Percentiles rank a stretch among this genome's conserved stretches.
These are phyloP conservation scores for Penstemon newberryi DNA, from an alignment of 257 asterid species.

Conservation along the genomic window DNA sequence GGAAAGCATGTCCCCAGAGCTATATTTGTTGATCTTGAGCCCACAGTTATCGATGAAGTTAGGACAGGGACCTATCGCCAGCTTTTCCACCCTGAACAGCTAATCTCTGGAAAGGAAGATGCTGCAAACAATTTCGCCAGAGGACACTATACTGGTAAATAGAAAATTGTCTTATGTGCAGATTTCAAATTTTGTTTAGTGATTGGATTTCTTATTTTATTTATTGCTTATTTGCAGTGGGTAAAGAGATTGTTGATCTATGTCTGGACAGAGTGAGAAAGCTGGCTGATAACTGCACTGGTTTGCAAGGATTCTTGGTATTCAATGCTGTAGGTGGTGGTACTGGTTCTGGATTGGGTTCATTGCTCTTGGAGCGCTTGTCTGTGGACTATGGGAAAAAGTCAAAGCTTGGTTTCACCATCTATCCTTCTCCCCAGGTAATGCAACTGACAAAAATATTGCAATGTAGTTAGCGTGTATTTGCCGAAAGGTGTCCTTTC, in stretches of 20 bases:
- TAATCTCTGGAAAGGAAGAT: constrained; percentile 92
- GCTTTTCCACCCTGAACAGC: constrained; percentile 96
- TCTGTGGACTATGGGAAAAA: constrained; percentile 87
- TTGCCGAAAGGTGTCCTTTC: no score
- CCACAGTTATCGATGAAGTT: constrained; percentile 88
- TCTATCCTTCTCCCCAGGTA: constrained; percentile 91
- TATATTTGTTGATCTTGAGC: constrained; percentile 86
- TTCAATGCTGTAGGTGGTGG: constrained; percentile 93
- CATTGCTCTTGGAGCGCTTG: constrained; percentile 78
- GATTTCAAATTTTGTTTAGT: neutral
- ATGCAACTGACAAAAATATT: constrained; percentile 13
- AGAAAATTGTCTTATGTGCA: neutral
- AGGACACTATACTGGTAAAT: constrained; percentile 82
- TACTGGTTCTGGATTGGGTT: constrained; percentile 93
- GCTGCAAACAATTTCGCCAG: constrained; percentile 93
- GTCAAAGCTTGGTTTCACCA: constrained; percentile 90
- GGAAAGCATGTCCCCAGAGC: constrained; percentile 96
- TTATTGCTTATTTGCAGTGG: constrained; percentile 48
- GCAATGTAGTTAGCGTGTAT: neutral
- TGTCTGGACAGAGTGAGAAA: constrained; percentile 87
- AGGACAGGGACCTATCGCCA: constrained; percentile 80
- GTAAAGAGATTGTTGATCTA: constrained; percentile 82
- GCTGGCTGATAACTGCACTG: constrained; percentile 92
- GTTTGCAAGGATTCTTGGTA: constrained; percentile 88
- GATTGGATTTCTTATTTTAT: neutral